Base-by-base conservation (phyloP, 1,139 yeast genomes). In the Meyerozyma smithsonii region DNA sequence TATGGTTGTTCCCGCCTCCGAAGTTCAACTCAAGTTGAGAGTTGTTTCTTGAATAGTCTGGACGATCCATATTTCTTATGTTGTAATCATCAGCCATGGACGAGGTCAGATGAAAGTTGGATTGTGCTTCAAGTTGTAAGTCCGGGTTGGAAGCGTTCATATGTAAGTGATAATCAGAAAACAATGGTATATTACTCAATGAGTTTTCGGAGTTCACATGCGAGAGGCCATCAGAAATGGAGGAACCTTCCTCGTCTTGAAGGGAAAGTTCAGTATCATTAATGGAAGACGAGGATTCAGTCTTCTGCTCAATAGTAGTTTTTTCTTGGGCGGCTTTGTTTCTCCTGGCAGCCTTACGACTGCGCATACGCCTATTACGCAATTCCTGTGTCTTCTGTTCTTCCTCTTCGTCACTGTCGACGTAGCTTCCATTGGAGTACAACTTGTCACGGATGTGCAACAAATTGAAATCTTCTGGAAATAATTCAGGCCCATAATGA, bases 161-260 rank as follows among this genome's bases (percentile, higher is more conserved):
- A 47, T 68, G 71, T 43, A 71, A 59, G 17, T 55, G 59, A 44
- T 69, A 71, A 46, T 71, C 77, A 12, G 77, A 71, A 46, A 77
- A 76, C 63, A 77, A 59, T 0, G 82, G 83, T 37, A 78, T 73
- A 48, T 77, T 72, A 5, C 81, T 74, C 45, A 72, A 67, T 4
- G 79, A 76, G 40, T 69, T 69, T 42, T 70, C 77, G 3, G 81
- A 74, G 47, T 71, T 72, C 54, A 77, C 65, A 36, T 78, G 58
- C 1, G 82, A 75, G 37, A 76, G 63, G 35, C 79, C 80, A 48
- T 76, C 79, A 4, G 80, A 72, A 14, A 68, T 60, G 1, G 74
- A 65, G 3, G 70, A 60, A 4, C 70, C 61, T 32, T 54, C 51
- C 24, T 30, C 34, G n/a, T 46, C 47, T n/a, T 46, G 55, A 39